Percentiles rank a stretch among this genome's conserved stretches.
These are phyloP conservation scores for Nakazawaea ernobii DNA, from an alignment of 805 yeast genomes.

Conservation along the genomic window DNA sequence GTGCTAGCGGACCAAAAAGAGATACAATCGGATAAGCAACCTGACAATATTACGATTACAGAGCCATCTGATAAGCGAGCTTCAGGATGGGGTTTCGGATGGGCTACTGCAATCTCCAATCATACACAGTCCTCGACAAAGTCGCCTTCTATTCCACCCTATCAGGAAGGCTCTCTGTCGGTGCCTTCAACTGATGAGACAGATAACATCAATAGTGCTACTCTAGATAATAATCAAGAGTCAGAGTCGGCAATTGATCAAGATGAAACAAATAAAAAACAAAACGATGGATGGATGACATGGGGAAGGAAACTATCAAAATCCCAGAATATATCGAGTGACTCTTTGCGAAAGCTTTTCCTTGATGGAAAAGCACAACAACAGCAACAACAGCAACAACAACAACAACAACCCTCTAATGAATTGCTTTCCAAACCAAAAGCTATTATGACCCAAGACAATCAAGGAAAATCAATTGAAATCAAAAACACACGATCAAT, in stretches of 20 bases:
- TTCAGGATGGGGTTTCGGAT: slow-evolving; percentile 4
- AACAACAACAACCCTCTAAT: background rate
- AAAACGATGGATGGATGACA: slow-evolving; percentile 8
- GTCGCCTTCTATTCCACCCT: background rate
- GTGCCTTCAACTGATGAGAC: background rate
- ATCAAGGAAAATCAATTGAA: slow-evolving; percentile 1
- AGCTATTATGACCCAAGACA: slow-evolving; percentile 3
- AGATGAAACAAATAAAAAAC: background rate
- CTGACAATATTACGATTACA: background rate
- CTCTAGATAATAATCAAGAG: background rate
- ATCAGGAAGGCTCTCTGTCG: background rate
- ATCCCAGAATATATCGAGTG: slow-evolving; percentile 8
- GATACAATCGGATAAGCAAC: background rate
- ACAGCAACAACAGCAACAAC: background rate
- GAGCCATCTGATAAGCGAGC: background rate
- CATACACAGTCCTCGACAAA: background rate
- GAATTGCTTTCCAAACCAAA: slow-evolving; percentile 6
- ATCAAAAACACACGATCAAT: slow-evolving; percentile 1
- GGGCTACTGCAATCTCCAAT: background rate
- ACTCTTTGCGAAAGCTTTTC: slow-evolving; percentile 9
- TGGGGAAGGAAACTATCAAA: slow-evolving; percentile 10
- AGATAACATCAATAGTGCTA: background rate
- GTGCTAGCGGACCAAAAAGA: background rate
- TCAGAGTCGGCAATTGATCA: background rate
- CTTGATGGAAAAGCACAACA: background rate